phyloP scores from a whole-genome alignment of 352 stramenopile genomes.

The Lagenidium giganteum region DNA sequence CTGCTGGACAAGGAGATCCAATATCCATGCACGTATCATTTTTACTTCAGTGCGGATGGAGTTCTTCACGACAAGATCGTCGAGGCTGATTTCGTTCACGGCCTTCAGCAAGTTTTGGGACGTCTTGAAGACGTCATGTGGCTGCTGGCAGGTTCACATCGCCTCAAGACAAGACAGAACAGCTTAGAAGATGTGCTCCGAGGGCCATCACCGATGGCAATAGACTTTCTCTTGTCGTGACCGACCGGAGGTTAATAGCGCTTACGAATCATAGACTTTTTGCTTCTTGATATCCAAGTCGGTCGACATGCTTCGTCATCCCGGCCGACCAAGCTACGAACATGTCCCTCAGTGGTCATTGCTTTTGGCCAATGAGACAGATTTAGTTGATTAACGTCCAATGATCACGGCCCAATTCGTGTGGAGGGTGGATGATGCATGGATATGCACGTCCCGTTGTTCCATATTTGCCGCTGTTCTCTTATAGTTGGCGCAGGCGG shows the following conservation, averaged over 20 bases:
- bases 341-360: too few species aligned
- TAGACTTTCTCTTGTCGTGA: conserved; percentile 10
- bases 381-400: too few species aligned
- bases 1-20: conserved; percentile 40
- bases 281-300: too few species aligned
- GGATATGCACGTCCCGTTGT: too few species aligned
- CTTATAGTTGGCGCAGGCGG: too few species aligned
- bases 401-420: too few species aligned
- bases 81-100: conserved; percentile 28
- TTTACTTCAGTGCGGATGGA: conserved; percentile 28
- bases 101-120: conserved; percentile 30
- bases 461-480: too few species aligned
- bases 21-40: conserved; percentile 31
- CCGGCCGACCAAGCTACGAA: too few species aligned
- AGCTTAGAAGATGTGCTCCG: conserved; percentile 9
- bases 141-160: conserved; percentile 23
- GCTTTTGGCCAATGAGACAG: too few species aligned
- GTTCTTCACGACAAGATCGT: conserved; percentile 20
- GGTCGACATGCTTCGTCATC: too few species aligned
- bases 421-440: too few species aligned
- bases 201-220: conserved; percentile 4
- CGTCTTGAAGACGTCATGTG: conserved; percentile 25
- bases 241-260: background rate
- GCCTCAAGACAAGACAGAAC: background rate
- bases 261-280: background rate